Base-by-base conservation (phyloP, 306 rosid species). In the Carpinus fangiana region DNA sequence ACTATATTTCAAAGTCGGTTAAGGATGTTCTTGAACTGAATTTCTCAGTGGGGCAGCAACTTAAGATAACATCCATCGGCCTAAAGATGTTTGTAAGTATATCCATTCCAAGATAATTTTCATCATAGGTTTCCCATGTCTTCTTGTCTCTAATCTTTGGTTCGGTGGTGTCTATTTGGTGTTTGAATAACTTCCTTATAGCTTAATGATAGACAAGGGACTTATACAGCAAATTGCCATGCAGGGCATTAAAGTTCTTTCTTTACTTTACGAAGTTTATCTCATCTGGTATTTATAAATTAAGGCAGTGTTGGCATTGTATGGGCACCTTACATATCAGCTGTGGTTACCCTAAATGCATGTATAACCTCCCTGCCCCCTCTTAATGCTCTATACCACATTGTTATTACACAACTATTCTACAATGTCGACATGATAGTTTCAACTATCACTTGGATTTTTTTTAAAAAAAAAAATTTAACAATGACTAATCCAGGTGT, bases 71-170 rank as follows among this genome's bases (percentile, higher is more conserved):
- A 7, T 96, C 99, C 8, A 70, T 93, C 67, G 99, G 99, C 81
- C 86, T 93, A 61, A 96, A 96, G 86, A 93, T 96, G 92, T 96
- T 96, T 90, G 99, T 96, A 88, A 96, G 99, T 93, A 76, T 77
- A 7, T 38, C 50, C 48, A 38, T 41, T 38, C 72, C 26, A 3
- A 38, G 26, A 0, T 18, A 38, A 38, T 66, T 47, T 8, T 66
- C 21, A 38, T 66, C 20, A 20, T 16, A 17, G 26, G 50, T 66
- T 66, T 41, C 47, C 72, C 48, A 31, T 0, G n/a, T 31, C 17
- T 12, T 61, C 68, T 66, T 28, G 8, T 41, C 14, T 46, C 23
- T 41, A 66, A 66, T 38, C 26, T 36, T 66, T 31, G 14, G 23
- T 3, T 34, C 38, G 28, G 45, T 8, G 20, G 50, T 2, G 11